Evolutionary conservation across 495 filamentous ascomycete species (phyloP).

Genomic region (Podospora conica): DNA sequence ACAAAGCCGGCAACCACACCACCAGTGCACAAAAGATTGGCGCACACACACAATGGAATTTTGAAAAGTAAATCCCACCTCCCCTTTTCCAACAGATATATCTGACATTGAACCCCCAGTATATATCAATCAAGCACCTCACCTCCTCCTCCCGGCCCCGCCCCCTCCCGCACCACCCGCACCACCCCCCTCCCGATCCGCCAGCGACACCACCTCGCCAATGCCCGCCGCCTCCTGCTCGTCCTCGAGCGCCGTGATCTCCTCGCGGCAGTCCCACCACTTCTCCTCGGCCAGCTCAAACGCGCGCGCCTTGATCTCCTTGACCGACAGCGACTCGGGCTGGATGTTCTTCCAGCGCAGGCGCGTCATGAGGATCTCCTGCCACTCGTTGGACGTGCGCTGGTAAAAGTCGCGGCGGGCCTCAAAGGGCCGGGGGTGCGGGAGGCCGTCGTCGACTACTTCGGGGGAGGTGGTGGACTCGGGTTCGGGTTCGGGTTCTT

Average conservation of each 20-base stretch:
- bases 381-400: constrained; percentile 85
- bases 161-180: constrained; percentile 46
- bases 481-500: constrained; percentile 40
- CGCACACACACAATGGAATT: too few relatives aligned
- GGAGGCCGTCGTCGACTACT: constrained; percentile 54
- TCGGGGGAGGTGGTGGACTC: constrained; percentile 42
- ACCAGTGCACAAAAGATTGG: not conserved
- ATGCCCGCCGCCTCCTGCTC: constrained; percentile 95
- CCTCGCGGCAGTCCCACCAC: constrained; percentile 98
- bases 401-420: constrained; percentile 85
- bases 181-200: constrained; percentile 50
- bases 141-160: constrained; percentile 29
- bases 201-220: constrained; percentile 85
- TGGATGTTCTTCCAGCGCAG: constrained; percentile 53
- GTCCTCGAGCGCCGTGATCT: constrained; percentile 87
- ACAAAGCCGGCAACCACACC: too few relatives aligned
- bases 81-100: not conserved
- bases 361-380: constrained; percentile 68
- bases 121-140: too few relatives aligned
- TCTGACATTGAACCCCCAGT: too few relatives aligned
- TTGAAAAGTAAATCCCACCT: not conserved
- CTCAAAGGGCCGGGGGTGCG: constrained; percentile 74
- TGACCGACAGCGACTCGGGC: constrained; percentile 62
- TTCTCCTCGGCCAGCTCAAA: constrained; percentile 88
- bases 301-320: constrained; percentile 84